phyloP scores from a whole-genome alignment of 192 early-diverging fungal species.

The Diversispora epigaea region DNA sequence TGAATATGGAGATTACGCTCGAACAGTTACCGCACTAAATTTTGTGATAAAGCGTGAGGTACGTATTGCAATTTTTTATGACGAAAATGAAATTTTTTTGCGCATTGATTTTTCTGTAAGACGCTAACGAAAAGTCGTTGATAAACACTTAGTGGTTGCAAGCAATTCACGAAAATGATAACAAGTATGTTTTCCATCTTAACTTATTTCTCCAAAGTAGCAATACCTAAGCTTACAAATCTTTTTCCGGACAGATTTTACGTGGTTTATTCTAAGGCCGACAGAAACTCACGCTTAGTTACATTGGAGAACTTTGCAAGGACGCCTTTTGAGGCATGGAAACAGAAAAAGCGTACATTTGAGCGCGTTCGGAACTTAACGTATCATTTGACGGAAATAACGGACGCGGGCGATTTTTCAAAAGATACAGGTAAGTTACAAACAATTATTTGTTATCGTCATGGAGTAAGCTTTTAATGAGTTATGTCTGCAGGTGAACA shows the following conservation, averaged over 20 bases:
- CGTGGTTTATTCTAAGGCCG: background rate
- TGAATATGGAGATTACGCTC: constrained; percentile 23
- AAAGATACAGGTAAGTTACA: background rate
- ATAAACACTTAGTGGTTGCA: constrained; percentile 24
- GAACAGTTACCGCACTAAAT: constrained; percentile 16
- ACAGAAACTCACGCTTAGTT: background rate
- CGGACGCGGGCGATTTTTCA: background rate
- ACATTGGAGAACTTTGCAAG: constrained; percentile 1
- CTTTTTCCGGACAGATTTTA: constrained; percentile 8
- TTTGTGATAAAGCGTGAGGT: no score
- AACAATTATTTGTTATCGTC: background rate
- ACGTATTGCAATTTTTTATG: no score
- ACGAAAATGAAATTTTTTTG: no score
- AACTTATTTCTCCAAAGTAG: background rate
- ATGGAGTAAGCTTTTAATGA: background rate
- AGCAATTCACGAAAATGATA: constrained; percentile 24
- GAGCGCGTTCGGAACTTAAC: background rate
- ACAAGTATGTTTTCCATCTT: constrained; percentile 6
- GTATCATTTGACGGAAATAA: background rate
- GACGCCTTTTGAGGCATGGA: constrained; percentile 11
- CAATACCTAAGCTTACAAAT: background rate
- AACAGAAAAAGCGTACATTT: background rate
- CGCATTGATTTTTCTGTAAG: no score
- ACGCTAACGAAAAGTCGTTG: no score
- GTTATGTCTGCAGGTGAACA: no score